phyloP scores from a whole-genome alignment of 495 filamentous ascomycete genomes.

The Pyronema omphalodes region DNA sequence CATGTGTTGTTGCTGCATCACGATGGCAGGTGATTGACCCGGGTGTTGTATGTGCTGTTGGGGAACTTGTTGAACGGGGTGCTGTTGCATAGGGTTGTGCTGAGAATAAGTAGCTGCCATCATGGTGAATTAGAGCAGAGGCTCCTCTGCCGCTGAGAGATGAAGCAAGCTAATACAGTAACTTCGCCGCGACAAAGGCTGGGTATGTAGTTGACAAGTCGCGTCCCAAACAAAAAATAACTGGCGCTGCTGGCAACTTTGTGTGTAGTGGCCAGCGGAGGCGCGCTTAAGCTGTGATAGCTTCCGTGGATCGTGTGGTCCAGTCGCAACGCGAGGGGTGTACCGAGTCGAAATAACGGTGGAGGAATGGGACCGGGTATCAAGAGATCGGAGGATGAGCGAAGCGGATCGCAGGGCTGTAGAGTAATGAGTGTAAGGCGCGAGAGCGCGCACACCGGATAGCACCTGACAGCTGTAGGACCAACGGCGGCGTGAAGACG shows the following conservation, averaged over 20 bases:
- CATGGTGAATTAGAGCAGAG: conserved; percentile 2
- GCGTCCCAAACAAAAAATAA: neutral
- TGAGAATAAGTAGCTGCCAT: conserved; percentile 21
- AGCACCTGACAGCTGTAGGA: too few relatives aligned
- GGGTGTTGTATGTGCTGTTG: conserved; percentile 24
- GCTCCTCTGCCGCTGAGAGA: conserved; percentile 3
- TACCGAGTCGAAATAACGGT: neutral
- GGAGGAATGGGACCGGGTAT: too few relatives aligned
- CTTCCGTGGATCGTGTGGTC: neutral
- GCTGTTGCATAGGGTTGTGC: conserved; percentile 23
- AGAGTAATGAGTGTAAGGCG: too few relatives aligned
- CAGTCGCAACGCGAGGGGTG: neutral
- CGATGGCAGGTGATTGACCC: conserved; percentile 17
- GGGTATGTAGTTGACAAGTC: neutral
- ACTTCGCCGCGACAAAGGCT: neutral
- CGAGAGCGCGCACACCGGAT: too few relatives aligned
- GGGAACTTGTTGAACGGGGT: conserved; percentile 21
- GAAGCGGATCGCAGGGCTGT: too few relatives aligned
- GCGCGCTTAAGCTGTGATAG: conserved; percentile 1
- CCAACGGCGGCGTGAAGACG: too few relatives aligned
- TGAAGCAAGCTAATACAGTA: conserved; percentile 1
- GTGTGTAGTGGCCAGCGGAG: neutral
- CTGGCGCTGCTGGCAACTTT: neutral
- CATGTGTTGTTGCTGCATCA: conserved; percentile 16
- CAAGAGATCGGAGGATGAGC: too few relatives aligned